A percentile compares a stretch with the other conserved stretches of the same genome.
Evolutionary conservation across 306 rosid species (phyloP).

Genomic region (Argentina anserina): DNA sequence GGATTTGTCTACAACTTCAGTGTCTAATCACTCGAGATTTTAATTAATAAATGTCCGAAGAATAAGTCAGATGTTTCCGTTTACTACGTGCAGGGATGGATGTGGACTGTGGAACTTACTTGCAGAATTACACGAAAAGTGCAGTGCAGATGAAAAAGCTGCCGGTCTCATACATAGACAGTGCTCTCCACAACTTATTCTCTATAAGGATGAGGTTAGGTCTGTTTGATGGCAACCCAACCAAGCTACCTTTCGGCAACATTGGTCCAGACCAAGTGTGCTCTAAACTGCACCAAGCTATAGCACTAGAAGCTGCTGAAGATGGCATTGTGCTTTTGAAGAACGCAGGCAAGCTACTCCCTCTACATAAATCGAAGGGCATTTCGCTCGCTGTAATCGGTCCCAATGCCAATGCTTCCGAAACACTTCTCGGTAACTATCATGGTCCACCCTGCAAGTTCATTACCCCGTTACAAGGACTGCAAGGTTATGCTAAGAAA

Average conservation of each 20-base stretch:
- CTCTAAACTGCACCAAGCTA: slow-evolving; percentile 52
- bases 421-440: slow-evolving; percentile 72
- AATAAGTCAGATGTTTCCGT: neutral
- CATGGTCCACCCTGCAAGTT: slow-evolving; percentile 76
- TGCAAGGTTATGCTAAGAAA: slow-evolving; percentile 47
- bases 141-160: slow-evolving; percentile 60
- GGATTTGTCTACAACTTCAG: neutral
- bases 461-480: slow-evolving; percentile 52
- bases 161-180: slow-evolving; percentile 45
- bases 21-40: neutral
- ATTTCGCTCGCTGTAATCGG: slow-evolving; percentile 75
- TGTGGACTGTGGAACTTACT: slow-evolving; percentile 66
- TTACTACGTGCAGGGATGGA: slow-evolving; percentile 64
- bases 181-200: slow-evolving; percentile 79
- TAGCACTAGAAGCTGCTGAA: slow-evolving; percentile 85
- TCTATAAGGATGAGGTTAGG: slow-evolving; percentile 78
- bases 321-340: slow-evolving; percentile 89
- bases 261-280: slow-evolving; percentile 69
- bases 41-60: neutral
- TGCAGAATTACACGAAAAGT: slow-evolving; percentile 49
- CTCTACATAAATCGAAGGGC: slow-evolving; percentile 52
- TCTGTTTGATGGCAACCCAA: slow-evolving; percentile 70
- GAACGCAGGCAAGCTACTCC: slow-evolving; percentile 60
- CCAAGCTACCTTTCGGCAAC: slow-evolving; percentile 44
- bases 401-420: slow-evolving; percentile 66